These are phyloP conservation scores for Tuber borchii DNA, from an alignment of 495 filamentous ascomycete species.

Conservation along the genomic window DNA sequence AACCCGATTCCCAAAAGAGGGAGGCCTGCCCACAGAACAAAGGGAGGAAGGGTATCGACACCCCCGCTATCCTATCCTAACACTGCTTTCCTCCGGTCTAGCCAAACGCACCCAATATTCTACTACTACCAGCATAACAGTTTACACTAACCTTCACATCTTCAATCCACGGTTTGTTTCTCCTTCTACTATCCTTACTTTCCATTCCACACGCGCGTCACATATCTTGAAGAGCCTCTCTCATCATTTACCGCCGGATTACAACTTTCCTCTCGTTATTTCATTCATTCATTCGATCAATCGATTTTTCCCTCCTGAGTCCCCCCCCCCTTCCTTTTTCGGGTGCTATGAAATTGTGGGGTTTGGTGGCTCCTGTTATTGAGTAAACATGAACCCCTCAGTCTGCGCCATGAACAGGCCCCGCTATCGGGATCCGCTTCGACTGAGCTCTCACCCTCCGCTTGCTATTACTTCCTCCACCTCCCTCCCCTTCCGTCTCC, in stretches of 20 bases:
- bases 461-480: constrained; percentile 15
- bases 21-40: constrained; percentile 18
- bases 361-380: constrained; percentile 15
- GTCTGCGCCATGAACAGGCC: constrained; percentile 13
- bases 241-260: not conserved
- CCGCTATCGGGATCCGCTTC: constrained; percentile 24
- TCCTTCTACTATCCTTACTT: not conserved
- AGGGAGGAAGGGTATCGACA: constrained; percentile 12
- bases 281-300: not conserved
- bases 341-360: constrained; percentile 20
- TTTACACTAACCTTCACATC: not conserved
- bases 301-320: not conserved
- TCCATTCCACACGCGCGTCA: not conserved
- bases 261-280: not conserved
- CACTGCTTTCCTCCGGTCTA: not conserved
- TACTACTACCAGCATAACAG: not conserved
- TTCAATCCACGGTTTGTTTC: constrained; percentile 3
- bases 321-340: not conserved
- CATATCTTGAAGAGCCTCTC: not conserved
- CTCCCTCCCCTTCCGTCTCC: constrained; percentile 14
- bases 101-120: constrained; percentile 1
- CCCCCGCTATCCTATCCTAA: not conserved
- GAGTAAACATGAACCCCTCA: constrained; percentile 34
- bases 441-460: constrained; percentile 17
- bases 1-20: constrained; percentile 16